These are phyloP conservation scores for Mucor ambiguus DNA, from an alignment of 371 early-diverging fungal species.

Conservation along the genomic window DNA sequence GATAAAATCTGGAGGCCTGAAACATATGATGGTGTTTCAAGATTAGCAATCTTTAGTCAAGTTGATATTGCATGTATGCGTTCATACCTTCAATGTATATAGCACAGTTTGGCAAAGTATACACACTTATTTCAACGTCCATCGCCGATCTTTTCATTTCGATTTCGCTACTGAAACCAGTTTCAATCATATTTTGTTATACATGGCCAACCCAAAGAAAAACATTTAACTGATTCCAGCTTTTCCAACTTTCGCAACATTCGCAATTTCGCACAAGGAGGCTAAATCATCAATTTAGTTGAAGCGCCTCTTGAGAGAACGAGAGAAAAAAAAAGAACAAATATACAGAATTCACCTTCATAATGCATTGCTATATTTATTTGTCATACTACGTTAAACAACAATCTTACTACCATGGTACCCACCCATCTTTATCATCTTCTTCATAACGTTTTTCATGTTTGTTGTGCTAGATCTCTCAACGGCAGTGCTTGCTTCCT, in stretches of 20 bases:
- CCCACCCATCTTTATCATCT: conserved; percentile 38
- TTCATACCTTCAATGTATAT: too few relatives aligned
- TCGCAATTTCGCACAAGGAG: background rate
- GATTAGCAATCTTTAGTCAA: background rate
- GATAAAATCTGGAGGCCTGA: background rate
- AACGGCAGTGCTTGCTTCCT: background rate
- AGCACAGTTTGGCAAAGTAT: background rate
- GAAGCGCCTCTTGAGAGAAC: background rate
- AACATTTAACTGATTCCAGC: too few relatives aligned
- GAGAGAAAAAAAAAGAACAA: background rate
- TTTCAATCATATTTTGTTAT: background rate
- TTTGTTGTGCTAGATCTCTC: conserved; percentile 22
- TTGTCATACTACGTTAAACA: background rate
- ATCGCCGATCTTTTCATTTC: background rate
- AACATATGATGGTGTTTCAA: background rate
- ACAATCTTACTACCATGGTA: conserved; percentile 14
- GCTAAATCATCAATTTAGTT: background rate
- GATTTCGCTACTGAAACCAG: background rate
- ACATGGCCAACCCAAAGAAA: background rate
- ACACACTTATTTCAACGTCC: background rate
- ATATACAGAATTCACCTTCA: background rate
- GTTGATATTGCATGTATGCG: too few relatives aligned
- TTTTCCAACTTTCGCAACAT: background rate
- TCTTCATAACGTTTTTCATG: conserved; percentile 39
- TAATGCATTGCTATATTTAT: too few relatives aligned